A percentile compares a stretch with the other conserved stretches of the same genome.
These are phyloP conservation scores for Moesziomyces globuligerus DNA, from an alignment of 1,284 basidiomycete species.

Conservation along the genomic window DNA sequence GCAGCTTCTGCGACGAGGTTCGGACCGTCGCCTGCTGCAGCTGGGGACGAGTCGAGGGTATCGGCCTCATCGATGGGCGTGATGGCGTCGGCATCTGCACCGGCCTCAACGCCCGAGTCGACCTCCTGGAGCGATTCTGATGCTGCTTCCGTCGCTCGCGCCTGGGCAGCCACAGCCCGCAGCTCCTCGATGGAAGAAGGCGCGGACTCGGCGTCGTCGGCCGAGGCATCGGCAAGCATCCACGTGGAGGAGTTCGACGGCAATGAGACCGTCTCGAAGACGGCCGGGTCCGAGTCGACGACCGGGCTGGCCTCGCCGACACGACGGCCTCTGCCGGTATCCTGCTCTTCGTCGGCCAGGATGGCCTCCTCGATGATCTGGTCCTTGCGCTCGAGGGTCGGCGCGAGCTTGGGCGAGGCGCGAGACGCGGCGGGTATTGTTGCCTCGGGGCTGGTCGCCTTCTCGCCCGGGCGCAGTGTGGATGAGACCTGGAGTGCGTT, in stretches of 20 bases:
- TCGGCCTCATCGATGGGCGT: constrained; percentile 25
- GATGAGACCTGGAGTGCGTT: constrained; percentile 37
- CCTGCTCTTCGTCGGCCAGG: constrained; percentile 30
- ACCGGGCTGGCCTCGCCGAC: constrained; percentile 7
- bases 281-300: not conserved
- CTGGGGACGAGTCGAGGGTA: constrained; percentile 2
- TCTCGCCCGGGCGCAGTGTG: constrained; percentile 31
- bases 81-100: constrained; percentile 26
- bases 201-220: constrained; percentile 28
- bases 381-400: constrained; percentile 30
- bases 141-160: constrained; percentile 1
- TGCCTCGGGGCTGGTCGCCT: constrained; percentile 1
- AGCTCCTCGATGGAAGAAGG: constrained; percentile 30
- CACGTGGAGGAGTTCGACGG: constrained; percentile 4
- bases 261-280: not conserved
- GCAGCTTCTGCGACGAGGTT: constrained; percentile 45
- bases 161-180: constrained; percentile 11
- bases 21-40: constrained; percentile 6
- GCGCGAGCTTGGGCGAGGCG: constrained; percentile 24
- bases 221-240: constrained; percentile 14
- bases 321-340: constrained; percentile 17
- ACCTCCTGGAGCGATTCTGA: not conserved
- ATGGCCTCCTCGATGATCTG: constrained; percentile 54
- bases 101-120: not conserved
- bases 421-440: constrained; percentile 14